Evolutionary conservation across 2,329 filamentous ascomycete genomes (phyloP), one percentile per base, ranked within the genome.

Genomic region (Colletotrichum camelliae): DNA sequence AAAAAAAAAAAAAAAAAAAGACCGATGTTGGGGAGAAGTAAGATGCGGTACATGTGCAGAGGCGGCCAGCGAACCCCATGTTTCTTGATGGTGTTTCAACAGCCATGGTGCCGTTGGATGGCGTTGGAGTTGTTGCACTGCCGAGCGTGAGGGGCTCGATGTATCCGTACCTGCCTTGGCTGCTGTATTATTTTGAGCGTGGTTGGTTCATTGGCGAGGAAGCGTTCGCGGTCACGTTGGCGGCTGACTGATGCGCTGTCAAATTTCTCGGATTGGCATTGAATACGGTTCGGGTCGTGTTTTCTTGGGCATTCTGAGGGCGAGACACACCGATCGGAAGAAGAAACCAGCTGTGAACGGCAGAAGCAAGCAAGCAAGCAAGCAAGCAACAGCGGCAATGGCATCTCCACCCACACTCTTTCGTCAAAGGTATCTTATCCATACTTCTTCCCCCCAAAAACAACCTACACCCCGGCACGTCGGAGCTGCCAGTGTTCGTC

Each of bases 71-170:
- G 43, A 76, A 27, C 64, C 58, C 58, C 64, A 33, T 68, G 58
- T 68, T 68, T 73, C 48, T 48, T 29, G n/a, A 1, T 29, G 13
- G 58, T 29, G 74, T 74, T 76, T 75, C 70, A 73, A 69, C 57
- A 3, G 18, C 31, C 29, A 27, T 33, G 58, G 70, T 76, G 70
- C 58, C 29, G 48, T 69, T 65, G 15, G 68, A 10, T 29, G 21
- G 37, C 12, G 24, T 43, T 29, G 62, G 27, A 33, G 18, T 24
- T 65, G 29, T n/a, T 33, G 48, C 21, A 27, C 15, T 48, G 69
- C 62, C 31, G 57, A 64, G 43, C 57, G 18, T 3, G 64, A 73
- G 62, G 39, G 57, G 57, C n/a, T 43, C 3, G 13, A 18, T 31
- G 35, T 64, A 24, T 16, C 10, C 24, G 15, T 61, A 57, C 29